A percentile compares a stretch with the other conserved stretches of the same genome.
These are phyloP conservation scores for Wickerhamomyces sp. DNA, from an alignment of 1,139 yeast species.

Conservation along the genomic window DNA sequence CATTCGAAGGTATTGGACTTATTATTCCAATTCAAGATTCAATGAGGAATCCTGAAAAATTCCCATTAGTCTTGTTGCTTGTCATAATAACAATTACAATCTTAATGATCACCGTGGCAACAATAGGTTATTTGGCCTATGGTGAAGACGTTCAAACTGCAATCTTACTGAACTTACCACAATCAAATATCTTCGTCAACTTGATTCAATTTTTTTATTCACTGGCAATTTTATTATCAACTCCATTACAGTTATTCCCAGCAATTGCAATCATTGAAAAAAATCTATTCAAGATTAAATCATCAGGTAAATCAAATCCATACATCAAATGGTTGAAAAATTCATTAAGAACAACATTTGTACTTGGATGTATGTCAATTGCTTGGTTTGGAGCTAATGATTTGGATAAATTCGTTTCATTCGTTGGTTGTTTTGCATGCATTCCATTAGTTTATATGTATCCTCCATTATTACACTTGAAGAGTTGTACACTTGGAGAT, in stretches of 20 bases:
- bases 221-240: conserved; percentile 66
- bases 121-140: conserved; percentile 64
- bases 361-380: conserved; percentile 43
- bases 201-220: conserved; percentile 64
- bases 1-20: conserved; percentile 77
- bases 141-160: conserved; percentile 66
- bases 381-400: conserved; percentile 62
- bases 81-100: conserved; percentile 57
- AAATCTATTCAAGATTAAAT: conserved; percentile 41
- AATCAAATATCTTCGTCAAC: conserved; percentile 55
- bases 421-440: conserved; percentile 78
- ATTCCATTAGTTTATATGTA: conserved; percentile 80
- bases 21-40: conserved; percentile 75
- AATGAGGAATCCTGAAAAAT: conserved; percentile 67
- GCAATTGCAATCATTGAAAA: conserved; percentile 70
- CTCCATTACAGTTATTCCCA: conserved; percentile 73
- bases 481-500: conserved; percentile 28
- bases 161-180: conserved; percentile 67
- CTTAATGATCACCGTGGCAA: conserved; percentile 57
- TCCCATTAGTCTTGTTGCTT: conserved; percentile 55
- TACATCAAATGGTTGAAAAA: conserved; percentile 66
- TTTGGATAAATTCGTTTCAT: conserved; percentile 66
- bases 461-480: conserved; percentile 67
- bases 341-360: conserved; percentile 46
- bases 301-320: conserved; percentile 51